Conservation (phyloP, 208 protist genomes). For the Trypanosoma lewisi region DNA sequence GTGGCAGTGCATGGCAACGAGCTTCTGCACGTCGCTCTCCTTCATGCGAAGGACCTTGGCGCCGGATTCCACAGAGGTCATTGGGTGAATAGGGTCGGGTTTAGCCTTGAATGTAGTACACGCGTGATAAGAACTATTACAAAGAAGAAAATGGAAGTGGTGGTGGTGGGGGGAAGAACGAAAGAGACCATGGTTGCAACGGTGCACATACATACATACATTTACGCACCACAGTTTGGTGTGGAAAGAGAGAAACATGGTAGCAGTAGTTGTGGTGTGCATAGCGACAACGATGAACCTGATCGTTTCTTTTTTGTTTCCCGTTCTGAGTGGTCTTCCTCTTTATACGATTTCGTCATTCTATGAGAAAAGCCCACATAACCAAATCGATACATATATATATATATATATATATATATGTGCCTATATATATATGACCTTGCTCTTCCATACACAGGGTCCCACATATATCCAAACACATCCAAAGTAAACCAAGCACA, state of each 20-base stretch:
- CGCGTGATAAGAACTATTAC: conserved; percentile 1
- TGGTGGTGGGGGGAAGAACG: not conserved
- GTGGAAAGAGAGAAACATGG: no score
- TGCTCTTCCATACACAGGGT: no score
- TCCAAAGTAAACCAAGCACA: no score
- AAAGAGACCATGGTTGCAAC: not conserved
- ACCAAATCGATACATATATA: not conserved
- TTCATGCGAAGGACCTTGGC: conserved; percentile 66
- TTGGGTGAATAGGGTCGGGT: conserved; percentile 8
- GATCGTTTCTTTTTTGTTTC: not conserved
- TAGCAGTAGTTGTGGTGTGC: no score
- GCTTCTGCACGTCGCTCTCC: conserved; percentile 95
- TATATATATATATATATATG: conserved; percentile 12
- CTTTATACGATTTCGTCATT: not conserved
- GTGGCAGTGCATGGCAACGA: conserved; percentile 97
- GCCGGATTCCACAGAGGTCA: conserved; percentile 76
- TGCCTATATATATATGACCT: not conserved
- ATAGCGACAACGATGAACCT: no score
- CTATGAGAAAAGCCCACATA: not conserved
- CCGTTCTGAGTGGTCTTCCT: no score
- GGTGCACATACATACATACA: not conserved
- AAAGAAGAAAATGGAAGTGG: conserved; percentile 15
- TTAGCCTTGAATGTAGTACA: not conserved
- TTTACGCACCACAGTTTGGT: not conserved
- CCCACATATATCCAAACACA: no score